Evolutionary conservation across 345 rosid species (phyloP).

Genomic region (Brassica cretica): DNA sequence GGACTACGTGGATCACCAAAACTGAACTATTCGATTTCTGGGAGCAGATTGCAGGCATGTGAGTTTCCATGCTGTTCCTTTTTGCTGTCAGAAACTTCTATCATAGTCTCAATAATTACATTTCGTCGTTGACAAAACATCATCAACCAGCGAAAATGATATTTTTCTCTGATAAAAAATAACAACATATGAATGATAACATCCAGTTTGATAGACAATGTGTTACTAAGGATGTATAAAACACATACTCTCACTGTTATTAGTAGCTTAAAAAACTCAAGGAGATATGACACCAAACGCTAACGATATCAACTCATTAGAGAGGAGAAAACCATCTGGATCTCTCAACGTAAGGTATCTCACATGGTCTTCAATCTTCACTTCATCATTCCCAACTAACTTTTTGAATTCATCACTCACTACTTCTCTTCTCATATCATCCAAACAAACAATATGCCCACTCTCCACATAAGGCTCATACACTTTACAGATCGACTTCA

Average conservation of each 20-base stretch:
- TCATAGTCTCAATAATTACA: too few species aligned
- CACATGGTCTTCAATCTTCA: slow-evolving; percentile 42
- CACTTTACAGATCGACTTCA: slow-evolving; percentile 54
- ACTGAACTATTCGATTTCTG: slow-evolving; percentile 60
- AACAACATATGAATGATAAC: background rate
- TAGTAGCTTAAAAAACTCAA: slow-evolving; percentile 33
- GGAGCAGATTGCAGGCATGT: slow-evolving; percentile 70
- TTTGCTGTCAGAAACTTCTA: too few species aligned
- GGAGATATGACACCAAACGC: slow-evolving; percentile 61
- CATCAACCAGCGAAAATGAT: too few species aligned
- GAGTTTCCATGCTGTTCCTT: too few species aligned
- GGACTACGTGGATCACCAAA: slow-evolving; percentile 55
- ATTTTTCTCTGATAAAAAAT: too few species aligned
- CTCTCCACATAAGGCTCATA: slow-evolving; percentile 67
- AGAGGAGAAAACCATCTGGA: slow-evolving; percentile 90
- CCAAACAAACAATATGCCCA: slow-evolving; percentile 74
- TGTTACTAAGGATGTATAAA: background rate
- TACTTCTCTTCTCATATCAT: slow-evolving; percentile 51
- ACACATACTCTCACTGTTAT: slow-evolving; percentile 1
- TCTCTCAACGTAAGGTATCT: slow-evolving; percentile 69
- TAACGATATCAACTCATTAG: slow-evolving; percentile 77
- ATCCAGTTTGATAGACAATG: background rate
- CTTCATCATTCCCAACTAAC: slow-evolving; percentile 35
- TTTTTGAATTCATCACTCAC: slow-evolving; percentile 45
- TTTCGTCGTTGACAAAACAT: too few species aligned